Percentiles rank a stretch among this genome's conserved stretches.
phyloP scores from a whole-genome alignment of 495 filamentous ascomycete species.

The Hypoxylon fragiforme region DNA sequence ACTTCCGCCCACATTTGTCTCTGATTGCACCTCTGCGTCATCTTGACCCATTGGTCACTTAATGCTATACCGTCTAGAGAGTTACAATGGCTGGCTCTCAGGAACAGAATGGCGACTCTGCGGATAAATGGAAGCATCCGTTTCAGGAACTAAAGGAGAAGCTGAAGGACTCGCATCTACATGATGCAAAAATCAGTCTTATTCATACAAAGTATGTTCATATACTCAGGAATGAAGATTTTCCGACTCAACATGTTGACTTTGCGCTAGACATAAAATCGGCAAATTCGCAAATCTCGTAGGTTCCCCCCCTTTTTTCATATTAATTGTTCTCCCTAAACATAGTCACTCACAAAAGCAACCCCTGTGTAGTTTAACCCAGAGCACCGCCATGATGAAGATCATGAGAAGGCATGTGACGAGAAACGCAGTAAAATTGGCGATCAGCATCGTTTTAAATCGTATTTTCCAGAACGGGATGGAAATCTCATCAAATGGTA shows the following conservation, averaged over 20 bases:
- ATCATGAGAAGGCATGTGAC: slow-evolving; percentile 83
- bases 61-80: slow-evolving; percentile 21
- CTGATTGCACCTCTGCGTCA: background rate
- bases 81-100: slow-evolving; percentile 18
- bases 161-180: slow-evolving; percentile 48
- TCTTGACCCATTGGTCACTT: slow-evolving; percentile 15
- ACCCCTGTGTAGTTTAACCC: slow-evolving; percentile 63
- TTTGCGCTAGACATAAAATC: slow-evolving; percentile 50
- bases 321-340: background rate
- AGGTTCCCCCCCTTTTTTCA: slow-evolving; percentile 3
- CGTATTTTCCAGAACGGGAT: slow-evolving; percentile 81
- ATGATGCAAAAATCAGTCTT: slow-evolving; percentile 52
- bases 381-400: slow-evolving; percentile 94
- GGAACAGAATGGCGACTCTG: slow-evolving; percentile 22
- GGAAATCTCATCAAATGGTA: slow-evolving; percentile 96
- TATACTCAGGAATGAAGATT: background rate
- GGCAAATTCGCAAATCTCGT: slow-evolving; percentile 60
- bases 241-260: slow-evolving; percentile 1
- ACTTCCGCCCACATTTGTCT: background rate
- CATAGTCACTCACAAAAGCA: slow-evolving; percentile 7
- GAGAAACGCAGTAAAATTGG: slow-evolving; percentile 71
- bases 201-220: slow-evolving; percentile 51
- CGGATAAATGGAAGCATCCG: slow-evolving; percentile 42
- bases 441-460: slow-evolving; percentile 79
- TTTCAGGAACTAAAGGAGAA: slow-evolving; percentile 52